Conservation (phyloP, 345 rosid species). For the sweet orange (Citrus sinensis) region DVS_A1.0 CM039164.1:27443001-27443500, state of each 20-base stretch:
- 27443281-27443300: too few species aligned
- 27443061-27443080: not conserved
- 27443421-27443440: not conserved
- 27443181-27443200: not conserved
- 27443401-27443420: not conserved
- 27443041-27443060: not conserved
- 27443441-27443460: not conserved
- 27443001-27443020: not conserved
- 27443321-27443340: too few species aligned
- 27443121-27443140: not conserved
- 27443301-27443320: too few species aligned
- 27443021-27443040: not conserved
- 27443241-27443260: too few species aligned
- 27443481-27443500: not conserved
- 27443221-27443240: too few species aligned
- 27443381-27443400: not conserved
- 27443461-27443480: not conserved
- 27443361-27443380: too few species aligned
- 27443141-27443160: not conserved
- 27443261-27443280: too few species aligned
- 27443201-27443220: too few species aligned
- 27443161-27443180: not conserved
- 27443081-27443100: not conserved
- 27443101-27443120: not conserved
- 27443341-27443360: too few species aligned